These are phyloP conservation scores for Cubamyces sp. DNA, from an alignment of 768 basidiomycete genomes.

Conservation along the genomic window DNA sequence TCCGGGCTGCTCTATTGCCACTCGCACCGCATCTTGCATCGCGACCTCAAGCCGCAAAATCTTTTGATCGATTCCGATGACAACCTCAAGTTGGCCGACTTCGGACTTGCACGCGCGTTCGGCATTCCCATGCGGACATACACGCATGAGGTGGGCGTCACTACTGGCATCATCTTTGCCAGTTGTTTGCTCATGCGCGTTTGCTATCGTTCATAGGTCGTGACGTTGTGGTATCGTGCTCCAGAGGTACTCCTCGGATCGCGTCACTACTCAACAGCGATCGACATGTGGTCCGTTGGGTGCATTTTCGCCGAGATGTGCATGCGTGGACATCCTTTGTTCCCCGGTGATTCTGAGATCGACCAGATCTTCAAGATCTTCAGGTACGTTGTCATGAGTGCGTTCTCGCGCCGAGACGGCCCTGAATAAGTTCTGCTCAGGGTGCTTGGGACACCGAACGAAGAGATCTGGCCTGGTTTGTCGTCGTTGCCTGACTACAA, in stretches of 20 bases:
- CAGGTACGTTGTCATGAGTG: conserved; percentile 57
- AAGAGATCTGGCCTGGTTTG: conserved; percentile 91
- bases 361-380: conserved; percentile 99
- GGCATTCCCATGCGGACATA: conserved; percentile 99
- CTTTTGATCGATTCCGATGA: conserved; percentile 86
- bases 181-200: not conserved
- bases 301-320: conserved; percentile 99
- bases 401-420: not conserved
- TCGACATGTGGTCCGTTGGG: conserved; percentile 99
- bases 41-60: conserved; percentile 97
- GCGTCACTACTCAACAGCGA: conserved; percentile 94
- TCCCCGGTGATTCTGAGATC: conserved; percentile 99
- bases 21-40: conserved; percentile 93
- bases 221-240: conserved; percentile 98
- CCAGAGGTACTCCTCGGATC: conserved; percentile 96
- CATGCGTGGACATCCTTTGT: conserved; percentile 85
- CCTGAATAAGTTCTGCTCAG: conserved; percentile 43
- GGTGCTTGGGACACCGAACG: conserved; percentile 91
- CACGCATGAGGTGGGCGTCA: conserved; percentile 83
- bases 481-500: conserved; percentile 92
- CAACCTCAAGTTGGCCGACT: conserved; percentile 96
- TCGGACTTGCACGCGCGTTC: conserved; percentile 94
- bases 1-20: conserved; percentile 94
- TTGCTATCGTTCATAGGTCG: conserved; percentile 64
- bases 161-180: not conserved